Conservation (phyloP, 2,329 filamentous ascomycete genomes). For the Aaosphaeria pasadenensis region DNA sequence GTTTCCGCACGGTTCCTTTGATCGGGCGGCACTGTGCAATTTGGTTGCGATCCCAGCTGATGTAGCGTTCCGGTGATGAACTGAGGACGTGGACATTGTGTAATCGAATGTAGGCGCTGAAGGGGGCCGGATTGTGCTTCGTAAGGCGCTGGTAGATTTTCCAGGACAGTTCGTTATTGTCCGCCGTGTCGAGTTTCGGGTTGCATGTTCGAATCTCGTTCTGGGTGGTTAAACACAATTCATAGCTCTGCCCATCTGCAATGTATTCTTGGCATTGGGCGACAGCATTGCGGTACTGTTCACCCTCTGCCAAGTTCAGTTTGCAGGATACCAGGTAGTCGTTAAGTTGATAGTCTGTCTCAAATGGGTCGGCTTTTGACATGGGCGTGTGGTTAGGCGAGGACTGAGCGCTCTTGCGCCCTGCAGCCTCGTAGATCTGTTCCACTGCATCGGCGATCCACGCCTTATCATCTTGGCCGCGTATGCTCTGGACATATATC, state of each 20-base stretch:
- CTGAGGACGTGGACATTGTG: slow-evolving; percentile 65
- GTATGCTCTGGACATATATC: slow-evolving; percentile 67
- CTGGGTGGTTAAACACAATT: slow-evolving; percentile 78
- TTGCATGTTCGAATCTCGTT: slow-evolving; percentile 55
- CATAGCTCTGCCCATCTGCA: slow-evolving; percentile 76
- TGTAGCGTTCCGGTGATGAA: slow-evolving; percentile 85
- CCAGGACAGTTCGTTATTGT: slow-evolving; percentile 52
- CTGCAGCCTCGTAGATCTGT: slow-evolving; percentile 26
- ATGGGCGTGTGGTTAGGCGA: slow-evolving; percentile 25
- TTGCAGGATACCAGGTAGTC: slow-evolving; percentile 24
- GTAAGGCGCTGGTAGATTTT: slow-evolving; percentile 69
- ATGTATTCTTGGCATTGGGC: slow-evolving; percentile 67
- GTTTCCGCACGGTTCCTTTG: slow-evolving; percentile 93
- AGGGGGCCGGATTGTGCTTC: slow-evolving; percentile 73
- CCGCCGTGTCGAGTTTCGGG: slow-evolving; percentile 25
- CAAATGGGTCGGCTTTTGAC: slow-evolving; percentile 28
- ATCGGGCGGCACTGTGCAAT: slow-evolving; percentile 82
- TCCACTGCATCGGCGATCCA: slow-evolving; percentile 46
- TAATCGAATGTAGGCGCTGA: slow-evolving; percentile 77
- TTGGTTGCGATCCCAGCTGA: slow-evolving; percentile 63
- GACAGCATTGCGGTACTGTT: slow-evolving; percentile 64
- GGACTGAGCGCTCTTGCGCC: slow-evolving; percentile 24
- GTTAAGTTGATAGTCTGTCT: slow-evolving; percentile 21
- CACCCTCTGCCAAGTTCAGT: slow-evolving; percentile 8
- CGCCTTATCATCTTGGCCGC: slow-evolving; percentile 34